Conservation (phyloP, 1,139 yeast species). For the Diutina pseudorugosa region DNA sequence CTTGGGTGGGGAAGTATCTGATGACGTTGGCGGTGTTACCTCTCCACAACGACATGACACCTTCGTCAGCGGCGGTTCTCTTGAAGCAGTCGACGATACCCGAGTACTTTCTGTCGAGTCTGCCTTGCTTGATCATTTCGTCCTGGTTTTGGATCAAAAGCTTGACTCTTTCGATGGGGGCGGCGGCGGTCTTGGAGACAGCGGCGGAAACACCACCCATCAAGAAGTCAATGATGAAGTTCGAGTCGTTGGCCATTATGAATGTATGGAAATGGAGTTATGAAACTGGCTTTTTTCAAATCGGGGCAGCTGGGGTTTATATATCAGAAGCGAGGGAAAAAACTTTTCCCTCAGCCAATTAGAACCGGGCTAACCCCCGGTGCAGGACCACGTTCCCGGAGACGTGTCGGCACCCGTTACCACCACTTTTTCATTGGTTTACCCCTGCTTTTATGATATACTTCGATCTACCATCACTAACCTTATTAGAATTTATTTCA, state of each 20-base stretch:
- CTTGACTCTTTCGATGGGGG: slow-evolving; percentile 77
- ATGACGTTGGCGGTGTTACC: slow-evolving; percentile 79
- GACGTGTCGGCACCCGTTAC: background rate
- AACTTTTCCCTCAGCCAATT: background rate
- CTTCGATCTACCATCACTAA: no score
- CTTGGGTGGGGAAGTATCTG: slow-evolving; percentile 81
- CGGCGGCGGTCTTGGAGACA: slow-evolving; percentile 75
- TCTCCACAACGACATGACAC: slow-evolving; percentile 66
- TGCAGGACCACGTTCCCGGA: background rate
- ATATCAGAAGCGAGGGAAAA: background rate
- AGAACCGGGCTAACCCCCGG: background rate
- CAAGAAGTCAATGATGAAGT: slow-evolving; percentile 34
- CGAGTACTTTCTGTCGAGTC: slow-evolving; percentile 50
- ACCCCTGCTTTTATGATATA: no score
- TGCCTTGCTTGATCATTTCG: slow-evolving; percentile 76
- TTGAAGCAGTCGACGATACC: slow-evolving; percentile 66
- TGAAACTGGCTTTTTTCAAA: background rate
- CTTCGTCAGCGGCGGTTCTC: slow-evolving; percentile 65
- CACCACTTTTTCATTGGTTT: no score
- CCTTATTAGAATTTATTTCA: no score
- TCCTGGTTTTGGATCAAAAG: slow-evolving; percentile 74
- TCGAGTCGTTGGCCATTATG: slow-evolving; percentile 2
- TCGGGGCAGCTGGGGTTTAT: background rate
- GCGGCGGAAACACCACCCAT: slow-evolving; percentile 86
- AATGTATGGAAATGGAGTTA: slow-evolving; percentile 2